Base-by-base conservation (phyloP, 192 early-diverging fungal genomes). In the Entomortierella lignicola region DNA sequence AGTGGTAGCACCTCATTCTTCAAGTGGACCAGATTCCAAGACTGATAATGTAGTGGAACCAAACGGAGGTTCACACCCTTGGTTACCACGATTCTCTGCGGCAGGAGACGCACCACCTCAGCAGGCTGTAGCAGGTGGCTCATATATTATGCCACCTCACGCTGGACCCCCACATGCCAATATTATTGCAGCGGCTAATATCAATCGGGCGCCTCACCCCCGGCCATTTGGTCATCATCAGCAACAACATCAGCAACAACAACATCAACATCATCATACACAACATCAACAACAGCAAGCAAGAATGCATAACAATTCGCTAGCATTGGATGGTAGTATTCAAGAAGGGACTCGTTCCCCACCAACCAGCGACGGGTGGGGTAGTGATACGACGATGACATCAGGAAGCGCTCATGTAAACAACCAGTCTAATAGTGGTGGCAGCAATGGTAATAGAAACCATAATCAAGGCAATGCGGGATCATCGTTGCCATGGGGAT, bases 41-140 rank as follows among this genome's bases (percentile, higher is more conserved):
- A n/a, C 57, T 26, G 58, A 37, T 5, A 47, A 47, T 47, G 44
- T 15, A 48, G 7, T 10, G 32, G 25, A 15, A 20, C 17, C n/a
- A 4, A 48, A 23, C 25, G 27, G 1, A 48, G 58, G 50, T 0
- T 34, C 64, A 47, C 67, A 64, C 56, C 75, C 43, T 51, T 79
- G 75, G 75, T 39, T 79, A 18, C 75, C 75, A 13, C 75, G 75
- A 8, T 79, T 79, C 26, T 79, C 75, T 2, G 75, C 63, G 20
- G 75, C 75, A 8, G 75, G 75, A 17, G 75, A 79, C 55, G 67
- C 75, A 4, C 75, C 75, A 2, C 37, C 55, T 32, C 63, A 66
- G 21, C 60, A 61, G 37, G 59, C 63, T 1, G 48, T 25, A 12
- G 61, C 52, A n/a, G 29, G 25, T 25, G 56, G 29, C 2, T 25